Evolutionary conservation across 768 basidiomycete genomes (phyloP), one percentile per base, ranked within the genome.

Genomic region (Pluteus cervinus): DNA sequence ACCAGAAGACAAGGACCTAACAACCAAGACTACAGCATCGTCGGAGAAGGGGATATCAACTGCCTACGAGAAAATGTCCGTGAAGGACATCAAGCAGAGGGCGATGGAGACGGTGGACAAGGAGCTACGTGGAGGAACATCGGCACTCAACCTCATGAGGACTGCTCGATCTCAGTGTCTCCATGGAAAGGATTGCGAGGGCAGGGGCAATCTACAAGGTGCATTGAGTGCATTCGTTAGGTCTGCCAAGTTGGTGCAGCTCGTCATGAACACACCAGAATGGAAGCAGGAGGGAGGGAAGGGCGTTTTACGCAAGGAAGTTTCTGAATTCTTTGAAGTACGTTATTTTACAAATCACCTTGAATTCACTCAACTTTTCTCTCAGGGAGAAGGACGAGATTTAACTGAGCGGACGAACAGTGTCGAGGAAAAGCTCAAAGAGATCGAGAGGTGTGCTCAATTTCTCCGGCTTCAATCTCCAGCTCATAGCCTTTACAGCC

Each of bases 251-350:
- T 63, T 86, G 3, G 63, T 72, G 1, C 66, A 69, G 45, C 68
- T 75, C 58, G 66, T 76, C 30, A 72, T 83, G 65, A 72, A 77
- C 31, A 73, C 75, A 11, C 41, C 66, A 7, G 82, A 85, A 49
- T 76, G 78, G 54, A 59, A 61, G 15, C 75, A 75, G 42, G 69
- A 68, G 47, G 53, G 55, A 24, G 72, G 69, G 28, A 73, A 69
- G 42, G 76, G 77, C 11, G 60, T 70, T 24, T 55, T 86, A 32
- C 69, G 71, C 57, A 77, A 72, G 57, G 82, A 85, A 47, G 69
- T 85, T 38, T 49, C 64, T 29, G 75, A 78, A 16, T 84, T 86
- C 42, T 66, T 78, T 48, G 68, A 75, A 65, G 86, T 87, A 49
- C 22, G 71, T 63, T 24, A 4, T 20, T 24, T 1, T 29, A 15